Percentiles rank a stretch among this genome's conserved stretches.
These are phyloP conservation scores for Sesbania bispinosa DNA, from an alignment of 306 rosid species.

Conservation along the genomic window DNA sequence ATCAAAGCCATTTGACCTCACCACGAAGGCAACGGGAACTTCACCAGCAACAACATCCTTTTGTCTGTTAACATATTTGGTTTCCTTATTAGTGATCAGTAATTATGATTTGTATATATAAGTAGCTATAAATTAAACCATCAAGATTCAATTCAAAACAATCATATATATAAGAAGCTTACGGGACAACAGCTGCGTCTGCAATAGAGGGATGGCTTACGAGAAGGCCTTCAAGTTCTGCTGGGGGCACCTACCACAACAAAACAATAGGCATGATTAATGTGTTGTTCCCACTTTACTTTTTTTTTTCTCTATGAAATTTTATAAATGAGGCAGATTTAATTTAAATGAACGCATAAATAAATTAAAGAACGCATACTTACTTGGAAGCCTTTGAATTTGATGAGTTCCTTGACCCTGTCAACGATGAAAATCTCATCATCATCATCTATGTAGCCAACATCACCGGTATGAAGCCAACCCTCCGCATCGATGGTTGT, in stretches of 20 bases:
- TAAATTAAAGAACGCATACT: slow-evolving; percentile 27
- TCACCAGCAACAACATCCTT: slow-evolving; percentile 85
- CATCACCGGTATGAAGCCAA: slow-evolving; percentile 91
- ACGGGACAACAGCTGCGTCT: slow-evolving; percentile 96
- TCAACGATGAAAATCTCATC: slow-evolving; percentile 84
- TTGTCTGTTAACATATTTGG: slow-evolving; percentile 53
- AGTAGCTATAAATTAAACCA: background rate
- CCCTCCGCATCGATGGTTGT: slow-evolving; percentile 69
- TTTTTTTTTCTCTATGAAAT: background rate
- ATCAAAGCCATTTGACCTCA: slow-evolving; percentile 49
- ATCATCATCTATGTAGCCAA: slow-evolving; percentile 75
- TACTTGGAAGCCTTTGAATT: slow-evolving; percentile 97
- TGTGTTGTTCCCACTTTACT: background rate
- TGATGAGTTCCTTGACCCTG: slow-evolving; percentile 85
- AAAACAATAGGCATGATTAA: background rate
- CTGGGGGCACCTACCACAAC: slow-evolving; percentile 73
- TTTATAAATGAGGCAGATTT: too few species aligned
- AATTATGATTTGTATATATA: background rate
- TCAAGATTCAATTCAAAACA: background rate
- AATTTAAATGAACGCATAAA: background rate
- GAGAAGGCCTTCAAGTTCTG: slow-evolving; percentile 86
- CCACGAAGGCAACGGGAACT: slow-evolving; percentile 88
- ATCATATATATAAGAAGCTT: slow-evolving; percentile 45
- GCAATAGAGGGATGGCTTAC: slow-evolving; percentile 74
- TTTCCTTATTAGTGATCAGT: background rate